Conservation (phyloP, 192 early-diverging fungal genomes). For the Entomortierella lignicola region DNA sequence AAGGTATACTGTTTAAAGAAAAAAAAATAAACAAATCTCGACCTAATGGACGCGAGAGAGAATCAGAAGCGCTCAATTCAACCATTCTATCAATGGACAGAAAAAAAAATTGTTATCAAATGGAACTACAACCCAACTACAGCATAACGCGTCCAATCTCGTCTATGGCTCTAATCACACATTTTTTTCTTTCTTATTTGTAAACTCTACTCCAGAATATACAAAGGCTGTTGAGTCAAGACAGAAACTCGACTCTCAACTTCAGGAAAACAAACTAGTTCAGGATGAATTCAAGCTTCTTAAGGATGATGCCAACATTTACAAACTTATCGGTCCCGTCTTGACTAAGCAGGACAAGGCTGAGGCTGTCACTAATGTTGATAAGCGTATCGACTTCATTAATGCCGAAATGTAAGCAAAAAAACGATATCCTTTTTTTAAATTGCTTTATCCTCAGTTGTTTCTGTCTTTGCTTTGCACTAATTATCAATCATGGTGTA, state of each 20-base stretch:
- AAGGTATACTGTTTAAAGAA: slow-evolving; percentile 56
- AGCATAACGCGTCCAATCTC: neutral
- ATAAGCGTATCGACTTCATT: slow-evolving; percentile 96
- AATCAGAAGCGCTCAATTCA: neutral
- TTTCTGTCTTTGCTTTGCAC: neutral
- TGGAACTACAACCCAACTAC: no score
- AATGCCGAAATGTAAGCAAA: slow-evolving; percentile 80
- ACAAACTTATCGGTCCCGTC: slow-evolving; percentile 97
- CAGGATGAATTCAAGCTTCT: slow-evolving; percentile 91
- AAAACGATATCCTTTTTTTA: neutral
- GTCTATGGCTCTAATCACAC: neutral
- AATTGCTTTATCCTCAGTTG: no score
- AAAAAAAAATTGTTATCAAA: no score
- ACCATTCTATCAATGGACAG: no score
- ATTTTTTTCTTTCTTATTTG: neutral
- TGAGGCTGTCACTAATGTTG: slow-evolving; percentile 90
- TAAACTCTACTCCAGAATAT: slow-evolving; percentile 67
- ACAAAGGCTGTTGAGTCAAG: slow-evolving; percentile 77
- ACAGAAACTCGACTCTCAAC: slow-evolving; percentile 92
- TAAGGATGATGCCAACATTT: slow-evolving; percentile 85
- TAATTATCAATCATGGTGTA: no score
- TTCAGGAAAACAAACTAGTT: slow-evolving; percentile 95
- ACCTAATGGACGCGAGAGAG: no score
- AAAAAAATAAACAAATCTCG: neutral
- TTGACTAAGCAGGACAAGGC: slow-evolving; percentile 91